These are phyloP conservation scores for Pythium volutum DNA, from an alignment of 352 stramenopile species.

Conservation along the genomic window DNA sequence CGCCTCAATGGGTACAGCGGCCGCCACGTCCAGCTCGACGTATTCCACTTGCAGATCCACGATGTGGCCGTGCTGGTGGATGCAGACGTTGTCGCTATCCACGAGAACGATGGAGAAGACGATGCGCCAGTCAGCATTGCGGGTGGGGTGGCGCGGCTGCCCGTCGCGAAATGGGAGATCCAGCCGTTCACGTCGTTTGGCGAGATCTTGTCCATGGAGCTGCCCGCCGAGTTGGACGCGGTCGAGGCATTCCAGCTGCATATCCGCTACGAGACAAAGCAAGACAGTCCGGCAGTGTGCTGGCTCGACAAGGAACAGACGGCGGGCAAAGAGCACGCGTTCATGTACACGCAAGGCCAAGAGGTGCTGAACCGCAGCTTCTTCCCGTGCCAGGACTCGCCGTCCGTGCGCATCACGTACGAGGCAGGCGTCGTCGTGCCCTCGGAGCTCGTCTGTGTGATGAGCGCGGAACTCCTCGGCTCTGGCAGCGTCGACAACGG, in stretches of 20 bases:
- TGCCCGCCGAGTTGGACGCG: slow-evolving; percentile 22
- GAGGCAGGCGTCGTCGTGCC: slow-evolving; percentile 90
- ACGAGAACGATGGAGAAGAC: background rate
- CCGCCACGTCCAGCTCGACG: slow-evolving; percentile 41
- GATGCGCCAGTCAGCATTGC: background rate
- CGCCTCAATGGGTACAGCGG: slow-evolving; percentile 18
- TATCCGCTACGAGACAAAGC: slow-evolving; percentile 63
- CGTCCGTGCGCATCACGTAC: slow-evolving; percentile 95
- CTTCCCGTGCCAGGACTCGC: slow-evolving; percentile 91
- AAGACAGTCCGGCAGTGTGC: slow-evolving; percentile 69
- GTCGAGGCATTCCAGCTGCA: slow-evolving; percentile 34
- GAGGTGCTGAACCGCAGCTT: slow-evolving; percentile 85
- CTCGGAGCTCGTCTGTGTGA: slow-evolving; percentile 87
- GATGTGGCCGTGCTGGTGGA: slow-evolving; percentile 34
- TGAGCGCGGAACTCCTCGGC: slow-evolving; percentile 63
- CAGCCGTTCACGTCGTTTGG: slow-evolving; percentile 67
- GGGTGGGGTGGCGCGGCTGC: slow-evolving; percentile 11
- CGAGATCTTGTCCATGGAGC: slow-evolving; percentile 45
- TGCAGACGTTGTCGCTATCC: background rate
- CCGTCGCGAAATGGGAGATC: slow-evolving; percentile 33
- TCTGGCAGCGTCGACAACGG: slow-evolving; percentile 22
- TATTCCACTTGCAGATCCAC: slow-evolving; percentile 58
- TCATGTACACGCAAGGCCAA: slow-evolving; percentile 86
- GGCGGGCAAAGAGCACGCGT: slow-evolving; percentile 68
- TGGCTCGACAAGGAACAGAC: slow-evolving; percentile 86